Base-by-base conservation (phyloP, 306 rosid genomes). In the Lathyrus aphaca region DNA sequence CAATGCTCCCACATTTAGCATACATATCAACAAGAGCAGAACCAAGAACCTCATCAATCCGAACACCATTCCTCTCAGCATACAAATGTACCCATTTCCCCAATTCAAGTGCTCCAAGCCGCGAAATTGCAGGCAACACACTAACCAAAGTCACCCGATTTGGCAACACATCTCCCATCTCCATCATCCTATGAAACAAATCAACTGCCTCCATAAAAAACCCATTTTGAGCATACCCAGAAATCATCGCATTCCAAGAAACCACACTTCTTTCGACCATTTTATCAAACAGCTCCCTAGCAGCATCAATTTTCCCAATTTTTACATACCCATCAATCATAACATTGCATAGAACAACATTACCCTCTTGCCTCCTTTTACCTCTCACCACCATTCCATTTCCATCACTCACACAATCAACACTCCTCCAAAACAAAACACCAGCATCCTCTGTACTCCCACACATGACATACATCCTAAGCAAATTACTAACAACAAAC, bases 1-100 rank as follows among this genome's bases (percentile, higher is more conserved):
- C 93, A 72, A 91, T 79, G 76, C 81, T 83, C 39, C 97, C 92
- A 71, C 89, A 88, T 80, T 88, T 85, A 3, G 81, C 80, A 80
- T 91, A 88, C 96, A 88, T 85, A 53, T 91, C 96, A 29, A 86
- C 84, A 74, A 86, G 64, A 54, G 97, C 89, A 61, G 97, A 88
- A 68, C 97, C 93, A 57, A 86, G 88, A 69, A 79, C 92, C 46
- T 85, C 88, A 79, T 88, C 83, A 11, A 86, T 75, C 54, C 9
- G 23, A 63, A 82, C 68, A 67, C 56, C 16, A 4, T 85, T 82
- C 91, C 78, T 91, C 80, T 67, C 79, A 0, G 88, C 93, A 62
- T 77, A 88, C 37, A 88, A 82, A 77, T 88, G 93, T 21, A 88
- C 81, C 96, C 97, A 91, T 71, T 82, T 83, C 61, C 91, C 97